phyloP scores from a whole-genome alignment of 495 filamentous ascomycete species.

The Aspergillus incahuasiensis region DNA sequence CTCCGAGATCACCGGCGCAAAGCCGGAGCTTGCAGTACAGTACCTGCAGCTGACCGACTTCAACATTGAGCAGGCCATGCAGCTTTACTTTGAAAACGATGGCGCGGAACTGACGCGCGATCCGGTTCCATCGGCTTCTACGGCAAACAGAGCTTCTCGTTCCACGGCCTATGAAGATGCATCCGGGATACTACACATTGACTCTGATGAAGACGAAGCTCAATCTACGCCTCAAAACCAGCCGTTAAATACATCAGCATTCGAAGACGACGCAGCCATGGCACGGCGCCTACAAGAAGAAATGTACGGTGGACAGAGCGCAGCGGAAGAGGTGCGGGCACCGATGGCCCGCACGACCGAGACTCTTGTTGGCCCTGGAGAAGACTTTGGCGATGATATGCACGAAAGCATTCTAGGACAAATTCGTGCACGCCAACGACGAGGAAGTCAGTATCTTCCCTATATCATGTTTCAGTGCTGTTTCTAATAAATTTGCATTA shows the following conservation, averaged over 20 bases:
- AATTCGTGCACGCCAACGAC: conserved; percentile 51
- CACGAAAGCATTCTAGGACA: conserved; percentile 62
- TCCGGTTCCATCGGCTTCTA: conserved; percentile 31
- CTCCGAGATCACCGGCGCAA: conserved; percentile 61
- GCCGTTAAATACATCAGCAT: conserved; percentile 19
- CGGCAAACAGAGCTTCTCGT: conserved; percentile 20
- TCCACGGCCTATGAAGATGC: conserved; percentile 43
- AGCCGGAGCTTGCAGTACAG: conserved; percentile 61
- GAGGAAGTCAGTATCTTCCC: conserved; percentile 35
- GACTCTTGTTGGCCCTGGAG: conserved; percentile 73
- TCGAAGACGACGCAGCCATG: conserved; percentile 91
- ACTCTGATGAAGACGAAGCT: conserved; percentile 53
- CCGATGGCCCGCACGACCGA: conserved; percentile 90
- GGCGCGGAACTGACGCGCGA: conserved; percentile 48
- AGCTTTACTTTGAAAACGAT: conserved; percentile 82
- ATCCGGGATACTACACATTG: conserved; percentile 63
- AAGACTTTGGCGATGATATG: conserved; percentile 56
- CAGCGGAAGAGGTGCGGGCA: conserved; percentile 70
- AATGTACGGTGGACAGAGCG: conserved; percentile 58
- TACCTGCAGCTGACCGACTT: conserved; percentile 80
- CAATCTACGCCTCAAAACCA: conserved; percentile 20
- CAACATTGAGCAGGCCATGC: conserved; percentile 77
- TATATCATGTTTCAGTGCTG: background rate
- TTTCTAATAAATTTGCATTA: conserved; percentile 20
- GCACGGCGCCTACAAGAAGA: conserved; percentile 88